Conservation (phyloP, 768 basidiomycete genomes). For the Tephrocybe sp. region DNA sequence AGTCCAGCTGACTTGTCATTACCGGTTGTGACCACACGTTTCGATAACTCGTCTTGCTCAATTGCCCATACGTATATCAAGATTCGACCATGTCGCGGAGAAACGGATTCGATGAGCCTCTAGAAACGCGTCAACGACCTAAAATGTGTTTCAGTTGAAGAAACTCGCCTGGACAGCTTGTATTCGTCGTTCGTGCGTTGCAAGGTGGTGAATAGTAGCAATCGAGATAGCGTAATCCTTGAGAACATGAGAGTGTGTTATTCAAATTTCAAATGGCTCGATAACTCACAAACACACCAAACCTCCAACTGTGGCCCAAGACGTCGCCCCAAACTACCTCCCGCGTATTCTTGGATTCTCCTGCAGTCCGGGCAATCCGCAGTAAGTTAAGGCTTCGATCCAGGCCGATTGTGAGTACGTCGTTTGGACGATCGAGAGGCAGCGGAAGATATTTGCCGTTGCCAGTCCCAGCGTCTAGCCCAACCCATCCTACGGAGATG, state of each 20-base stretch:
- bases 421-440: constrained; percentile 57
- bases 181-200: constrained; percentile 72
- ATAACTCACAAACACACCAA: constrained; percentile 72
- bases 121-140: constrained; percentile 23
- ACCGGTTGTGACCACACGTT: constrained; percentile 55
- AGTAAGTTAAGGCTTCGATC: constrained; percentile 83
- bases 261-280: too few relatives aligned
- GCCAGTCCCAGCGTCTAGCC: constrained; percentile 93
- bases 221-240: constrained; percentile 98
- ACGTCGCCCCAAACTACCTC: constrained; percentile 86
- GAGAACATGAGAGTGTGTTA: constrained; percentile 1
- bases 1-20: constrained; percentile 20
- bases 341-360: constrained; percentile 41
- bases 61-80: constrained; percentile 97
- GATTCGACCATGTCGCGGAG: constrained; percentile 69
- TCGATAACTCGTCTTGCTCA: constrained; percentile 87
- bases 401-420: constrained; percentile 76
- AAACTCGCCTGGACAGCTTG: constrained; percentile 70
- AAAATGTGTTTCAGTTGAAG: background rate
- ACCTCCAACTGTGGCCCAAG: constrained; percentile 70
- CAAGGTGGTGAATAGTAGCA: constrained; percentile 95
- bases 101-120: constrained; percentile 66
- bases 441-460: constrained; percentile 96
- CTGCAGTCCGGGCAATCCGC: constrained; percentile 69
- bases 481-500: constrained; percentile 76